Base-by-base conservation (phyloP, 2,329 filamentous ascomycete species). In the Xylariaceae sp. region DNA sequence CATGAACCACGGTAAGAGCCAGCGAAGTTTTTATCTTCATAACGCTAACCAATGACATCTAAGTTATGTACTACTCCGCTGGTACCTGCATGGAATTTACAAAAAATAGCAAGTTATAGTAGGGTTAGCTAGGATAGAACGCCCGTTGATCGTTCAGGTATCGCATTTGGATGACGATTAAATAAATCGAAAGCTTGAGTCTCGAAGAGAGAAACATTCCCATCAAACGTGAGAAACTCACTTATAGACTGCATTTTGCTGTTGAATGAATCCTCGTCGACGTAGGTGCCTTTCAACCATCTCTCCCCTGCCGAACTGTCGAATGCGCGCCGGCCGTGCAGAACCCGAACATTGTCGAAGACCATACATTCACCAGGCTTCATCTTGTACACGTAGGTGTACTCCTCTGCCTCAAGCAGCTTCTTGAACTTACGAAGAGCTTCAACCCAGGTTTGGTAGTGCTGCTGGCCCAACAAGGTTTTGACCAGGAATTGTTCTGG, bases 321-420 rank as follows among this genome's bases (percentile, higher is more conserved):
- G 73, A 98, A 98, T 26, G 86, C 84, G 16, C 79, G 82, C 3
- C 95, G 80, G 0, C 92, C 93, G 76, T 98, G 95, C 69, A 96
- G 73, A n/a, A 96, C 80, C 18, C 93, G 81, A 56, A 86, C 76
- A 70, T 98, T 98, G 71, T 96, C 89, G 70, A 99, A 98, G n/a
- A 99, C 81, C 12, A 93, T 92, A 70, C 91, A 96, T 68, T 96
- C 90, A 2, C 93, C 95, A 3, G 89, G 86, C 51, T 85, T 77
- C 72, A 97, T 78, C 73, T 88, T 88, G 56, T 88, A 79, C 76
- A 93, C 81, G 67, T 88, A 89, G 50, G 91, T 73, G 57, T 83
- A 83, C 3, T 76, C 69, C 0, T 80, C 74, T 0, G 77, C 69
- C 61, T 90, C 86, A 20, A 95, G 73, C 0, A 82, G 62, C 0